Evolutionary conservation across 148 eudicot species (phyloP), one percentile per base, ranked within the genome.

Genomic region (Suaeda aralocaspica): DNA sequence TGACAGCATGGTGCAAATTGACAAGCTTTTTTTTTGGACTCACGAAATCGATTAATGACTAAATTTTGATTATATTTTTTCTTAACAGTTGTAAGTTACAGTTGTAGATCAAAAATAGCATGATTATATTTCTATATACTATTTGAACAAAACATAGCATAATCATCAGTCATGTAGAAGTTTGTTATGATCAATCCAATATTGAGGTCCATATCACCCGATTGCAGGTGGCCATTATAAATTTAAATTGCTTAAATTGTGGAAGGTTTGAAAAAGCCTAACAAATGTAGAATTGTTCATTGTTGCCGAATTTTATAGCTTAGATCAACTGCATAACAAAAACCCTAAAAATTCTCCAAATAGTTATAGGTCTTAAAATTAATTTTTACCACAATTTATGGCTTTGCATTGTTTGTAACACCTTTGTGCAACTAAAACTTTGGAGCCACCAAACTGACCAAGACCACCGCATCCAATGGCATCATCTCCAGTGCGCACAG

Each of bases 391-490:
- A 9, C 34, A 28, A 56, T 25, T 25, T 56, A 25, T 25, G 41
- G 41, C 41, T 3, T 3, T 0, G 18, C 26, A 26, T 2, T 9
- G 12, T 0, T 31, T 22, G 12, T 28, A 10, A 56, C 1, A 25
- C 31, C 15, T 25, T 9, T 13, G 16, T 25, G 19, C 31, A 4
- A 49, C 19, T 49, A 49, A 36, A 4, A 44, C 10, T 24, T 67
- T 74, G 71, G 66, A 46, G 16, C 51, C 65, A 31, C 21, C 59
- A 46, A 36, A 48, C 46, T 24, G 66, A 10, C 30, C 14, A 11
- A 9, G 50, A 26, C 18, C 69, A 26, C 45, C 41, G 12, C 41
- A 29, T 0, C 25, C 34, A 25, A 57, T 48, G 7, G 30, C 70
- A 14, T 19, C n/a, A 14, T 14, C 22, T 0, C 64, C 49, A 44